Evolutionary conservation across 805 yeast genomes (phyloP).

Genomic region (Candida sakaeoensis): DNA sequence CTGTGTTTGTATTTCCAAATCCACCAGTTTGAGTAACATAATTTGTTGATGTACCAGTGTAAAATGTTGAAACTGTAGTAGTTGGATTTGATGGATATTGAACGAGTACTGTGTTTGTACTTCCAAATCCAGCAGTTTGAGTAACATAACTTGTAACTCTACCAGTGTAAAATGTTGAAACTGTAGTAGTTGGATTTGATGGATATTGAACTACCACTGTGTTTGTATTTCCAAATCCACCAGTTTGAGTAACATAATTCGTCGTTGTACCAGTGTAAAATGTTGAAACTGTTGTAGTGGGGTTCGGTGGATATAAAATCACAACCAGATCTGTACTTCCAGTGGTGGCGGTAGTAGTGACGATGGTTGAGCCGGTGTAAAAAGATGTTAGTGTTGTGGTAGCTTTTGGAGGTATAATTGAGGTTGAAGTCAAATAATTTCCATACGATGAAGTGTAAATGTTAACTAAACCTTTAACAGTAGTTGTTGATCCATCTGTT

Average conservation of each 20-base stretch:
- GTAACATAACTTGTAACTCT: not conserved
- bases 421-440: slow-evolving; percentile 5
- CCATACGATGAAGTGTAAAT: slow-evolving; percentile 7
- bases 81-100: slow-evolving; percentile 3
- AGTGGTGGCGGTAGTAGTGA: not conserved
- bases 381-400: slow-evolving; percentile 1
- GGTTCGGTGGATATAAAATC: slow-evolving; percentile 10
- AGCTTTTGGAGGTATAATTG: slow-evolving; percentile 5
- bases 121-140: not conserved
- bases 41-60: not conserved
- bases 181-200: slow-evolving; percentile 1
- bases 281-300: slow-evolving; percentile 2
- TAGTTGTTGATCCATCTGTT: not conserved
- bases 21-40: not conserved
- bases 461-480: slow-evolving; percentile 1
- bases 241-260: not conserved
- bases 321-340: slow-evolving; percentile 6
- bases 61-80: not conserved
- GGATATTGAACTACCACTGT: slow-evolving; percentile 1
- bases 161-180: not conserved
- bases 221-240: not conserved
- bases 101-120: not conserved
- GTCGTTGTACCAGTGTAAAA: slow-evolving; percentile 6
- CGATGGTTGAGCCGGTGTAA: not conserved
- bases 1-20: not conserved